Evolutionary conservation across 2,329 filamentous ascomycete genomes (phyloP).

Genomic region (Colletotrichum neosansevieriae): DNA sequence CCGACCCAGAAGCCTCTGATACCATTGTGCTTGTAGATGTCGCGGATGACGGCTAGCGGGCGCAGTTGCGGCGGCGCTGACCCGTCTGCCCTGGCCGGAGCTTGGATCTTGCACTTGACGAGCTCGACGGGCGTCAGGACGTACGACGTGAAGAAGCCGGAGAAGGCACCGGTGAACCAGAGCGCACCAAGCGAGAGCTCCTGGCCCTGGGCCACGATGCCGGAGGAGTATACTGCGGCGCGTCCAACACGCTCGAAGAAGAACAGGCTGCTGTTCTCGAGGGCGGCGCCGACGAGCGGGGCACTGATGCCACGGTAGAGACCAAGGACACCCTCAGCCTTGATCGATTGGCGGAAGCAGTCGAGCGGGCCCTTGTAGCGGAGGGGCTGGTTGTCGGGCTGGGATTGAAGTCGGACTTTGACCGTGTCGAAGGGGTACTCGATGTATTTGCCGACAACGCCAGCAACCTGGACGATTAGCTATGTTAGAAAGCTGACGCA

Average conservation of each 20-base stretch:
- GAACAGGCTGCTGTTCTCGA: slow-evolving; percentile 93
- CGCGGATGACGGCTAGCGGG: slow-evolving; percentile 78
- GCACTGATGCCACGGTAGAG: slow-evolving; percentile 95
- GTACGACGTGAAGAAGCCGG: slow-evolving; percentile 89
- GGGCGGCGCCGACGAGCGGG: slow-evolving; percentile 88
- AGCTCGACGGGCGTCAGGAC: slow-evolving; percentile 95
- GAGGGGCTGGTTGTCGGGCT: slow-evolving; percentile 84
- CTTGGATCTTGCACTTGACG: slow-evolving; percentile 98
- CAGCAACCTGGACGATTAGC: slow-evolving; percentile 72
- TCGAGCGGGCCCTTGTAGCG: slow-evolving; percentile 89
- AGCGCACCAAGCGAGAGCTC: slow-evolving; percentile 81
- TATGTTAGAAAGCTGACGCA: slow-evolving; percentile 10
- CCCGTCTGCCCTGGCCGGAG: slow-evolving; percentile 64
- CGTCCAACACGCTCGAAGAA: slow-evolving; percentile 87
- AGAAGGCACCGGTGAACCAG: slow-evolving; percentile 83
- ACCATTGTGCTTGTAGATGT: slow-evolving; percentile 86
- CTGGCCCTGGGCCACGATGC: slow-evolving; percentile 62
- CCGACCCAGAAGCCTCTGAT: slow-evolving; percentile 93
- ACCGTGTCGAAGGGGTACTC: slow-evolving; percentile 99
- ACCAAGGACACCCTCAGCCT: slow-evolving; percentile 80
- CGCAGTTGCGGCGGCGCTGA: slow-evolving; percentile 64
- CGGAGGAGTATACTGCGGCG: slow-evolving; percentile 69
- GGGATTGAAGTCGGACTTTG: slow-evolving; percentile 97
- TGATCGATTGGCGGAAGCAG: slow-evolving; percentile 90
- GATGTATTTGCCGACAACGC: slow-evolving; percentile 92